phyloP scores from a whole-genome alignment of 192 early-diverging fungal genomes.

The Gamsiella multidivaricata region DNA sequence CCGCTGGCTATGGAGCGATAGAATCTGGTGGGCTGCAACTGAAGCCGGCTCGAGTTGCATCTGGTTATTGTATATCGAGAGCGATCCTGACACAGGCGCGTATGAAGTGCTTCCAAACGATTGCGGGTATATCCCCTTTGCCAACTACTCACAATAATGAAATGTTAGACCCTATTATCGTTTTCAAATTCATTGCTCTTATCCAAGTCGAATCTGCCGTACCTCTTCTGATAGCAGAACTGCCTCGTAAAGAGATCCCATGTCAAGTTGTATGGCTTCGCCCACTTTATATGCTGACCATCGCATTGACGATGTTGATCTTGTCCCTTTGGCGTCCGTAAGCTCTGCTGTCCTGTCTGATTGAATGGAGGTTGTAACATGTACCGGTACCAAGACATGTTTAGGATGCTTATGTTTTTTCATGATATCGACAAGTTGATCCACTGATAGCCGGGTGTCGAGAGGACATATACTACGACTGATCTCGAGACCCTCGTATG shows the following conservation, averaged over 20 bases:
- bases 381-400: constrained; percentile 44
- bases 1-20: constrained; percentile 34
- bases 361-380: constrained; percentile 8
- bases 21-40: constrained; percentile 32
- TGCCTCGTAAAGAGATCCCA: constrained; percentile 46
- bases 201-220: too few relatives aligned
- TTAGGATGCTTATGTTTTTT: constrained; percentile 33
- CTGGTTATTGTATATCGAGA: constrained; percentile 51
- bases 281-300: constrained; percentile 43
- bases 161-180: too few relatives aligned
- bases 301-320: constrained; percentile 20
- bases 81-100: constrained; percentile 39
- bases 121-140: constrained; percentile 45
- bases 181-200: too few relatives aligned
- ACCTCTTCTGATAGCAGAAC: constrained; percentile 49
- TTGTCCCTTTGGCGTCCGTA: constrained; percentile 25
- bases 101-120: constrained; percentile 42
- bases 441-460: constrained; percentile 49
- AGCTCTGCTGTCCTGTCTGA: constrained; percentile 24
- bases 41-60: constrained; percentile 50
- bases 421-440: constrained; percentile 49
- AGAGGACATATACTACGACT: constrained; percentile 33
- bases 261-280: constrained; percentile 38
- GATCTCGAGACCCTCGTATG: constrained; percentile 54
- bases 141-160: constrained; percentile 10